Conservation (phyloP, 257 asterid genomes). For the Solanum lignicaule region DNA sequence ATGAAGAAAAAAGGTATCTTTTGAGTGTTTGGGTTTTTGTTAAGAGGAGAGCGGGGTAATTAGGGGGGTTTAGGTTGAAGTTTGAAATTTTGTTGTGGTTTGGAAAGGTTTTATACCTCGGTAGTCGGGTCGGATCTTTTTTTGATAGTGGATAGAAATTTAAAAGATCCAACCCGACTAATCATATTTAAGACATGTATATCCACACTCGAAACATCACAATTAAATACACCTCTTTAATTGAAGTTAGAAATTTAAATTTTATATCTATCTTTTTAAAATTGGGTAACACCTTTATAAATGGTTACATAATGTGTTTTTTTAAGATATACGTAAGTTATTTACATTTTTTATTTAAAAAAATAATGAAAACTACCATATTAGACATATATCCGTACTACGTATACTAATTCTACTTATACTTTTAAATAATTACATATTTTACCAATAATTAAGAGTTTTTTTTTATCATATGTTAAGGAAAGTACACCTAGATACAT, state of each 20-base stretch:
- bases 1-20: neutral
- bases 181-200: neutral
- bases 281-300: too few relatives aligned
- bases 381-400: too few relatives aligned
- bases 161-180: neutral
- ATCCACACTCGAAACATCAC: neutral
- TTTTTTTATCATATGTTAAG: too few relatives aligned
- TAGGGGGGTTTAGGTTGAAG: neutral
- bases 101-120: neutral
- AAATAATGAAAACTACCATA: too few relatives aligned
- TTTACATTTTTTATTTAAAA: too few relatives aligned
- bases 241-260: too few relatives aligned
- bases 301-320: too few relatives aligned
- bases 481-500: too few relatives aligned
- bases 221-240: too few relatives aligned
- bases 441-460: too few relatives aligned
- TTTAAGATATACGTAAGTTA: rapidly evolving
- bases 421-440: too few relatives aligned
- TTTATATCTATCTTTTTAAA: rapidly evolving
- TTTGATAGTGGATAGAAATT: too few relatives aligned
- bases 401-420: neutral
- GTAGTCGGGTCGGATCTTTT: neutral
- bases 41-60: neutral
- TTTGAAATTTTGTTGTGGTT: neutral
- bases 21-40: neutral